Evolutionary conservation across 257 asterid genomes (phyloP), one percentile per base, ranked within the genome.

Genomic region (Lithospermum erythrorhizon): DNA sequence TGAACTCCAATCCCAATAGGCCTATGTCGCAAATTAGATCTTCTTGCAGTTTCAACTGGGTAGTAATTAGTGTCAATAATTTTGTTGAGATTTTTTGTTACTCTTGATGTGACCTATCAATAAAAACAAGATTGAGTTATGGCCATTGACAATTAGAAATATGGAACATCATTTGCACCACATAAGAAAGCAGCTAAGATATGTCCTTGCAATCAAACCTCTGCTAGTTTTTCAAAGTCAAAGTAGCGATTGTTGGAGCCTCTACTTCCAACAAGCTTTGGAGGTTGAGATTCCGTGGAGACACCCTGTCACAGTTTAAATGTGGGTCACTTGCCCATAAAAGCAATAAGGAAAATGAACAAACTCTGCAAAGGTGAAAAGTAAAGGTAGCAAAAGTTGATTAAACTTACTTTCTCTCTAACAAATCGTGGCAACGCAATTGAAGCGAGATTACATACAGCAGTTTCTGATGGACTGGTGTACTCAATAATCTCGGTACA

Each of bases 1-100:
- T 93, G 99, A 29, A 93, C 97, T 53, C 99, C 99, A 61, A 93
- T 85, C 65, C 99, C 99, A 58, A 89, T 81, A 29, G 99, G 99
- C 72, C 99, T 77, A 75, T 93, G 99, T 17, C 87, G 83, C 64
- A 89, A 58, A 61, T 93, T 93, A 20, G 99, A 93, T 66, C 72
- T 71, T 61, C 74, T 84, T 18, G 99, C 97, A 68, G 99, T 93
- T 71, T 93, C 99, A 64, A 89, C 94, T 0, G 99, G 99, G 70
- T 89, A 93, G 73, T 81, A 89, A 61, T 91, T 91, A 21, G 73
- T 75, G 65, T 91, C 98, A 59, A 91, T 91, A 65, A 91, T 86
- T 72, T 91, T 91, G 87, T 88, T 88, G 47, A 91, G 89, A 72
- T 91, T 91, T 51, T 76, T 66, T 29, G 98, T 84, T 58, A 93